Conservation (phyloP, 2,329 filamentous ascomycete species). For the Graphilbum sp. region DNA sequence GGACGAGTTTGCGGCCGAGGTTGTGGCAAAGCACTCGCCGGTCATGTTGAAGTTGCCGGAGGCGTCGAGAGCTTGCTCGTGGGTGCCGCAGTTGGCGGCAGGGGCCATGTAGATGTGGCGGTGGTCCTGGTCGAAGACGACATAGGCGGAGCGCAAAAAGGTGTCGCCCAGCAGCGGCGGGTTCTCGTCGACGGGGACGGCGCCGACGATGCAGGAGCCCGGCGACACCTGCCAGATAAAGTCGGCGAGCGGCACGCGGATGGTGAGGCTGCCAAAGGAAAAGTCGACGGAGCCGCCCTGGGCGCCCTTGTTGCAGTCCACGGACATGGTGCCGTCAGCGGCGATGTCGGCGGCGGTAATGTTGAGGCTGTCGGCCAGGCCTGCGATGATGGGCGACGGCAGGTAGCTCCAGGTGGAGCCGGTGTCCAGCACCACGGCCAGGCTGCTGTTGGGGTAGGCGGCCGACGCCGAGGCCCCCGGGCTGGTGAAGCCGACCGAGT, state of each 20-base stretch:
- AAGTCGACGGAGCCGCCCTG: constrained; percentile 29
- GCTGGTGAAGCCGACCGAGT: constrained; percentile 12
- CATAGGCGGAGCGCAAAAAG: constrained; percentile 17
- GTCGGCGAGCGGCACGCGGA: constrained; percentile 25
- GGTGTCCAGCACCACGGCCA: constrained; percentile 27
- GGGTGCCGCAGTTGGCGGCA: constrained; percentile 15
- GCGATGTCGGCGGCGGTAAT: constrained; percentile 21
- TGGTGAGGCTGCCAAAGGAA: constrained; percentile 20
- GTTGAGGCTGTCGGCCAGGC: constrained; percentile 27
- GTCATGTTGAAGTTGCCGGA: constrained; percentile 3
- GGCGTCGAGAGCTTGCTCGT: constrained; percentile 4
- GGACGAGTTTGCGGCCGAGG: too few relatives aligned
- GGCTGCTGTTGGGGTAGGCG: constrained; percentile 22
- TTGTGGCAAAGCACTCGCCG: constrained; percentile 6
- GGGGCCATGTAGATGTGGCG: constrained; percentile 15
- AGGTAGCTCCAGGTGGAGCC: constrained; percentile 34
- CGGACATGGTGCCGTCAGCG: constrained; percentile 10
- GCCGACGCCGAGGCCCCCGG: constrained; percentile 52
- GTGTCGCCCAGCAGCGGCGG: constrained; percentile 15
- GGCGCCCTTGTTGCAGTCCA: constrained; percentile 13
- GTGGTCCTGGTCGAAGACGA: constrained; percentile 18
- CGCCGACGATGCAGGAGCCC: constrained; percentile 24
- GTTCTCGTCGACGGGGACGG: constrained; percentile 8
- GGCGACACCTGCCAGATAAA: constrained; percentile 28
- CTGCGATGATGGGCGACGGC: constrained; percentile 23